Base-by-base conservation (phyloP, 257 asterid genomes). In the Penstemon newberryi region DNA sequence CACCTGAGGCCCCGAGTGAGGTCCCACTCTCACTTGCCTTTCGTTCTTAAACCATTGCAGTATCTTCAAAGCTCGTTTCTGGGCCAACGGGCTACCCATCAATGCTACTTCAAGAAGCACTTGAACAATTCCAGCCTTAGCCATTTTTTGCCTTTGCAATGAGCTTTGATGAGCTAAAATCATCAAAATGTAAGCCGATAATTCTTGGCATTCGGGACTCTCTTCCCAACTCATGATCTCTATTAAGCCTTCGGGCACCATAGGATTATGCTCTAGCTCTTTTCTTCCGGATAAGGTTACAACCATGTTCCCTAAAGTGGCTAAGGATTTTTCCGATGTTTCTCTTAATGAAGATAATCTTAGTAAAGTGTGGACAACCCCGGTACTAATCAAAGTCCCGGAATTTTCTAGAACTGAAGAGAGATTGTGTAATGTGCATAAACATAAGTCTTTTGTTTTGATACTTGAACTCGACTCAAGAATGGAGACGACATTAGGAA, bases 21-120 rank as follows among this genome's bases (percentile, higher is more conserved):
- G 90, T 25, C 90, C 97, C 80, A 88, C 79, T 59, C 83, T 81
- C 69, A 56, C 80, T 59, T 78, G 93, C 57, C 96, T 60, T 3
- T 88, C 98, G 40, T 88, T 87, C 76, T 90, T 93, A 61, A 93
- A 90, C 98, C 98, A 90, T 56, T 90, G 96, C 25, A 93, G 69
- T 46, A 93, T 66, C 78, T 90, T 93, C 49, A 90, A 8, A 7
- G 98, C 97, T 55, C 98, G 81, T 66, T 87, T 93, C 65, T 84
- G 96, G 4, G 90, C 96, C 80, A 93, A 77, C 2, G 96, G 82
- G 47, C 92, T 93, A 1, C 97, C 94, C 77, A 90, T 58, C 73
- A 93, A 71, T n/a, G 90, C 96, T 12, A 90, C 87, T 73, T 87
- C 97, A 41, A 90, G 87, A 45, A 93, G 96, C 55, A 85, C 88